phyloP scores from a whole-genome alignment of 352 stramenopile species.

The Pythium inflatum region DNA sequence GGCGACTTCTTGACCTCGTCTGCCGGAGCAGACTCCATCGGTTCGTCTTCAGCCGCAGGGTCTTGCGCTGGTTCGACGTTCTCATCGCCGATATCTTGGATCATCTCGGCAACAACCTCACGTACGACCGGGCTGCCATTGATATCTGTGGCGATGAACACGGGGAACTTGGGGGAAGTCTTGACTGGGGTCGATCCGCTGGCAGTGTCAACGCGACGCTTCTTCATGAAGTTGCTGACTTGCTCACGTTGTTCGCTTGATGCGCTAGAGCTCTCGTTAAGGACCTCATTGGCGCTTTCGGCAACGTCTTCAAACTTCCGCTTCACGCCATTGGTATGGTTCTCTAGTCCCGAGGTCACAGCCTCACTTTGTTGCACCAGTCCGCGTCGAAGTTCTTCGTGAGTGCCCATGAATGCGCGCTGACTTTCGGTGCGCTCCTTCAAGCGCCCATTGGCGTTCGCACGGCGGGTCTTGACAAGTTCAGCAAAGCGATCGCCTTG shows the following conservation, averaged over 20 bases:
- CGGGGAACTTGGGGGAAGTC: slow-evolving; percentile 22
- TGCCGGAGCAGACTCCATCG: background rate
- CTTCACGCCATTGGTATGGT: slow-evolving; percentile 24
- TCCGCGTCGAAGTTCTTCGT: slow-evolving; percentile 12
- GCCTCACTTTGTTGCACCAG: slow-evolving; percentile 8
- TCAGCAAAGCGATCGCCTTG: slow-evolving; percentile 5
- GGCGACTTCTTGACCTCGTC: slow-evolving; percentile 21
- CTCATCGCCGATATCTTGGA: slow-evolving; percentile 1
- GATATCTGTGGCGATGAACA: slow-evolving; percentile 23
- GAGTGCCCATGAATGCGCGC: background rate
- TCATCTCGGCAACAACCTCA: background rate
- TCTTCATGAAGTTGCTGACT: slow-evolving; percentile 31
- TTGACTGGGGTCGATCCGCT: slow-evolving; percentile 34
- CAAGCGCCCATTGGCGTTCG: slow-evolving; percentile 4
- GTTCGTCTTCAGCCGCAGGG: slow-evolving; percentile 1
- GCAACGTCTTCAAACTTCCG: slow-evolving; percentile 24
- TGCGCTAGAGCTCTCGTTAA: slow-evolving; percentile 10
- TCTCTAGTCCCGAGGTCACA: slow-evolving; percentile 14
- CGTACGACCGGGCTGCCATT: background rate
- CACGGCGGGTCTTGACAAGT: background rate
- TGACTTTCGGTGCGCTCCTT: slow-evolving; percentile 1
- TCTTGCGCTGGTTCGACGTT: slow-evolving; percentile 22
- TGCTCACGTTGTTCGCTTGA: slow-evolving; percentile 19
- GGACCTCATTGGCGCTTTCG: slow-evolving; percentile 4
- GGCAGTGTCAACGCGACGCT: slow-evolving; percentile 23